These are phyloP conservation scores for Przewalskia tangutica DNA, from an alignment of 257 asterid genomes.

Conservation along the genomic window DNA sequence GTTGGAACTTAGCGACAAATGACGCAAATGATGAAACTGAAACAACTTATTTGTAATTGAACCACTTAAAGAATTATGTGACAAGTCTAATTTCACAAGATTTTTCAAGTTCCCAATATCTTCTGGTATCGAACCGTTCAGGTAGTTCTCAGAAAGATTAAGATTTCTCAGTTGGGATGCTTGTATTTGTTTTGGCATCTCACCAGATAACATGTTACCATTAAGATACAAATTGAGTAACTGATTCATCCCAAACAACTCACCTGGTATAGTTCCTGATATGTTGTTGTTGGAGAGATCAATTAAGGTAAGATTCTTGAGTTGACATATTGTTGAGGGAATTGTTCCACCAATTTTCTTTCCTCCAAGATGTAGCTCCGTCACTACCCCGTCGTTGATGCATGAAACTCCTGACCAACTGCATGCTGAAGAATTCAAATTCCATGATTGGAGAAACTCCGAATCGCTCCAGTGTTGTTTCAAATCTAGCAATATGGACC, in stretches of 20 bases:
- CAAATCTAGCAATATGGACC: constrained; percentile 19
- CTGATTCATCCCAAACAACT: constrained; percentile 14
- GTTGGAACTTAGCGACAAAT: constrained; percentile 15
- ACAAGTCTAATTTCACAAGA: constrained; percentile 13
- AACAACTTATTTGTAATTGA: constrained; percentile 15
- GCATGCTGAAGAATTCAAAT: constrained; percentile 13
- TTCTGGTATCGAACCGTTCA: constrained; percentile 26
- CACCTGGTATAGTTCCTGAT: constrained; percentile 19
- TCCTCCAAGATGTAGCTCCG: constrained; percentile 4
- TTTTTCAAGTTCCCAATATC: constrained; percentile 13
- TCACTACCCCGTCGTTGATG: constrained; percentile 4
- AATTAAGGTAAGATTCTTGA: constrained; percentile 3
- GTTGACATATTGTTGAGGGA: constrained; percentile 17
- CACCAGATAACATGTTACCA: constrained; percentile 17
- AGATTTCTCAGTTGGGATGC: background rate
- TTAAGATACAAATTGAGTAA: background rate
- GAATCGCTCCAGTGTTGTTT: constrained; percentile 40
- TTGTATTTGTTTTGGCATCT: constrained; percentile 8
- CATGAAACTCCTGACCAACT: constrained; percentile 21
- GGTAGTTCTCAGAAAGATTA: constrained; percentile 16
- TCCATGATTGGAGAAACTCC: constrained; percentile 25
- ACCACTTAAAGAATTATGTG: constrained; percentile 22
- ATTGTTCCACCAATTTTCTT: constrained; percentile 16
- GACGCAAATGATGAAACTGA: background rate
- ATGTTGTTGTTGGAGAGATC: constrained; percentile 10